Conservation (phyloP, 495 filamentous ascomycete genomes). For the Penicillium malachiteum region DNA sequence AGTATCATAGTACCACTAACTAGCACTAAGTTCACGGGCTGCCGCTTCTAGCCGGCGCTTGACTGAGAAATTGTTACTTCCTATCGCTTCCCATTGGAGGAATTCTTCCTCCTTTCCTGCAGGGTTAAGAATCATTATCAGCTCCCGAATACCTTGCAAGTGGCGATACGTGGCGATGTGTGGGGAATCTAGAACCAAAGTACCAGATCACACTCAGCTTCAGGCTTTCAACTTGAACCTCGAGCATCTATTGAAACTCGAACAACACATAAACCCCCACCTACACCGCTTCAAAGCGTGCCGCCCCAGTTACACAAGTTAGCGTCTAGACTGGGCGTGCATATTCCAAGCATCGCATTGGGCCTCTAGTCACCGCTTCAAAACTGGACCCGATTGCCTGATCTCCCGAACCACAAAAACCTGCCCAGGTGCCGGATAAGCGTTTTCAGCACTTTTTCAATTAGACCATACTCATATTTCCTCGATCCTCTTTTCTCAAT, state of each 20-base stretch:
- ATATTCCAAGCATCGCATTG: background rate
- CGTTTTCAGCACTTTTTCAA: slow-evolving; percentile 1
- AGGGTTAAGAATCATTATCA: background rate
- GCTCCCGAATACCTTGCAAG: background rate
- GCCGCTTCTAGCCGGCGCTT: slow-evolving; percentile 7
- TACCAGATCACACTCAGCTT: slow-evolving; percentile 4
- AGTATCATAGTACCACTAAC: slow-evolving; percentile 9
- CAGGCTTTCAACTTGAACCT: background rate
- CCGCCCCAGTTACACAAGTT: background rate
- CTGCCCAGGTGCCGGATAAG: slow-evolving; percentile 14
- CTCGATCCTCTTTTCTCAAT: background rate
- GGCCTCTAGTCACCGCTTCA: slow-evolving; percentile 9
- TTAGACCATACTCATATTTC: background rate
- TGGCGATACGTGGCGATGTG: slow-evolving; percentile 21
- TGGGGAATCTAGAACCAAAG: background rate
- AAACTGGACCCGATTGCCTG: slow-evolving; percentile 17
- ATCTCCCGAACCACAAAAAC: slow-evolving; percentile 11
- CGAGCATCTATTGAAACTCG: too few species aligned
- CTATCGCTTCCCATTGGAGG: background rate
- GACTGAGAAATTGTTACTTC: background rate
- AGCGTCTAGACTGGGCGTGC: background rate
- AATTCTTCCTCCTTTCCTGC: background rate
- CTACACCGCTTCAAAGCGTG: slow-evolving; percentile 12
- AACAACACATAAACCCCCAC: background rate
- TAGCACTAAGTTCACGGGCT: slow-evolving; percentile 7